Base-by-base conservation (phyloP, 768 basidiomycete species). In the Coprinopsis strossmayeri region DNA sequence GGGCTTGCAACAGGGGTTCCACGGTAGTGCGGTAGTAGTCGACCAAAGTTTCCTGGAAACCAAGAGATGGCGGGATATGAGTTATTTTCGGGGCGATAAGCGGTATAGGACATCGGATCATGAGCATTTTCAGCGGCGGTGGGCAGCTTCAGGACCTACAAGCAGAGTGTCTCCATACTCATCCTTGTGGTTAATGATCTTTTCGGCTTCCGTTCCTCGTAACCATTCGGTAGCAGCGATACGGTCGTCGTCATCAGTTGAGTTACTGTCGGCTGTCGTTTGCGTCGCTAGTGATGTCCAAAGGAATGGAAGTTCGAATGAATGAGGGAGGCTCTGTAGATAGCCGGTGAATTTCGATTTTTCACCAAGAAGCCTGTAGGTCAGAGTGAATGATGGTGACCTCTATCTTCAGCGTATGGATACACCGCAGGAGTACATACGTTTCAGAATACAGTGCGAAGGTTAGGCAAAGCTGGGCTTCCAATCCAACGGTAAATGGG, bases 381-480 rank as follows among this genome's bases (percentile, higher is more conserved):
- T 45, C 9, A 28, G 11, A 45, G 27, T 15, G 30, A 32, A 7
- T 32, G 7, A 32, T 32, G 11, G 26, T 17, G 23, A 57, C 45
- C 53, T 34, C 27, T 46, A 40, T 39, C 21, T 39, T 32, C 17
- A 51, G 35, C 53, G 25, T 15, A 46, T 39, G 38, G 21, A 52
- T 46, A 24, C 28, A 34, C 40, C 28, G 37, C 20, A 32, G 34
- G 40, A 42, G 25, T 42, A 55, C 58, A 49, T 55, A 86, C 86
- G 81, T 63, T 63, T 89, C 86, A 25, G 66, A 68, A 50, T 82
- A 82, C 18, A 89, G 65, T 11, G 81, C 85, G 23, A 84, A 63
- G 10, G 85, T 67, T 3, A 87, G 72, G 28, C 76, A 70, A 27
- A 87, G 70, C 41, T 78, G 77, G 2, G 84, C 82, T 32, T 67